Evolutionary conservation across 176 grass and related monocot species (phyloP).

Genomic region (Saccharum officinarum): DNA sequence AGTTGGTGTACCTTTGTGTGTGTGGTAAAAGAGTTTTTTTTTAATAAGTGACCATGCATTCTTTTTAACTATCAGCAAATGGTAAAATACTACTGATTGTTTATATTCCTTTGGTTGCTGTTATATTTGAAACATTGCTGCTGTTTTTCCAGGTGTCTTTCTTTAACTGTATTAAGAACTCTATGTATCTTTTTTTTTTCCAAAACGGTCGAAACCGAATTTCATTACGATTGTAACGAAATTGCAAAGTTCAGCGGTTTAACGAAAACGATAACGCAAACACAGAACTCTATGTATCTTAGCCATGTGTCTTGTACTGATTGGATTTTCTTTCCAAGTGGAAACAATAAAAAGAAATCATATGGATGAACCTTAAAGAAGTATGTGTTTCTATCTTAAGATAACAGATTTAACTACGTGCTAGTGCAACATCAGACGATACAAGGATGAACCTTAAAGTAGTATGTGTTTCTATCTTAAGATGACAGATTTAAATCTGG

Average conservation of each 20-base stretch:
- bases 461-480: not conserved
- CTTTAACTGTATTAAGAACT: not conserved
- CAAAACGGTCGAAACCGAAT: not conserved
- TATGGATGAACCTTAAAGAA: not conserved
- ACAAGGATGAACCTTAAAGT: not conserved
- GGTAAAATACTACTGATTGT: not conserved
- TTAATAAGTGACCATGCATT: not conserved
- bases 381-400: not conserved
- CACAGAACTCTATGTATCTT: not conserved
- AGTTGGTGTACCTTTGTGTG: not conserved
- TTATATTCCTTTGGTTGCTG: not conserved
- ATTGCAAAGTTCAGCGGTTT: too few relatives aligned
- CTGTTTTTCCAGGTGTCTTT: not conserved
- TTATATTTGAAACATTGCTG: not conserved
- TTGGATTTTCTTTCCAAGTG: not conserved
- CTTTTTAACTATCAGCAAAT: not conserved
- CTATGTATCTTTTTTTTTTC: not conserved
- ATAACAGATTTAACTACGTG: not conserved
- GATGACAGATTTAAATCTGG: not conserved
- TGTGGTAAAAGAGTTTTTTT: not conserved
- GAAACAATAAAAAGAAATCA: not conserved
- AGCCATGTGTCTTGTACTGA: not conserved
- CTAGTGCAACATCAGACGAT: not conserved
- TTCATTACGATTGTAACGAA: too few relatives aligned
- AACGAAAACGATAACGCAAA: too few relatives aligned